Percentiles rank a stretch among this genome's conserved stretches.
Evolutionary conservation across 495 filamentous ascomycete species (phyloP).

Genomic region (Lindgomyces ingoldianus): DNA sequence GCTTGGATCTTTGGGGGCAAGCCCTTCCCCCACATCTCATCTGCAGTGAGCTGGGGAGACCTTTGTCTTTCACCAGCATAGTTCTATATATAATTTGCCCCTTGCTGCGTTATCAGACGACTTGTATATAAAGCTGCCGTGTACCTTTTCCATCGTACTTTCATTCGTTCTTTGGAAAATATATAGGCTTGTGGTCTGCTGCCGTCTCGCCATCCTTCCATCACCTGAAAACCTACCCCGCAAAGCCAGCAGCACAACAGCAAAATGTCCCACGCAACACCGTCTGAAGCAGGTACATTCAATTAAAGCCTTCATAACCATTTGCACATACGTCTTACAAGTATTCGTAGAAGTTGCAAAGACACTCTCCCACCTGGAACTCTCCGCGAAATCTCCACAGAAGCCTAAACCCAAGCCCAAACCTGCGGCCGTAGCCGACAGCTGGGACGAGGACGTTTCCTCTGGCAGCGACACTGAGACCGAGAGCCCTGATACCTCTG

Average conservation of each 20-base stretch:
- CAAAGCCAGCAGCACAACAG: neutral
- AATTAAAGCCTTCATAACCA: neutral
- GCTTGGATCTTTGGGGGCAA: no score
- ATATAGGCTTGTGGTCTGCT: no score
- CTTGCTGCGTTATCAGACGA: neutral
- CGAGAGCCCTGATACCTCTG: slow-evolving; percentile 49
- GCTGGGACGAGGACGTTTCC: slow-evolving; percentile 78
- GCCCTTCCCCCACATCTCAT: slow-evolving; percentile 12
- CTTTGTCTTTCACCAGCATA: slow-evolving; percentile 5
- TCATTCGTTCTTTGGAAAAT: neutral
- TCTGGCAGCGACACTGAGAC: slow-evolving; percentile 51
- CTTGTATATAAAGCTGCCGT: neutral
- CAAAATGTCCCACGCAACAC: slow-evolving; percentile 22
- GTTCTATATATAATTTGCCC: neutral
- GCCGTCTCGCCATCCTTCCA: neutral
- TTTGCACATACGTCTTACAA: slow-evolving; percentile 24
- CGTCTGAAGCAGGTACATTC: slow-evolving; percentile 33
- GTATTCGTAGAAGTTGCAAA: slow-evolving; percentile 30
- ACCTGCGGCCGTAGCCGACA: slow-evolving; percentile 63
- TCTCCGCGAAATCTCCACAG: slow-evolving; percentile 46
- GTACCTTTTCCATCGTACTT: neutral
- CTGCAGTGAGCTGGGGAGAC: neutral
- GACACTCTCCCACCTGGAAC: slow-evolving; percentile 37
- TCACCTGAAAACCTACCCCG: slow-evolving; percentile 13
- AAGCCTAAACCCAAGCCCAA: slow-evolving; percentile 46